Percentiles rank a stretch among this genome's conserved stretches.
Conservation (phyloP, 306 rosid genomes). For the Rosa lucieae region DNA sequence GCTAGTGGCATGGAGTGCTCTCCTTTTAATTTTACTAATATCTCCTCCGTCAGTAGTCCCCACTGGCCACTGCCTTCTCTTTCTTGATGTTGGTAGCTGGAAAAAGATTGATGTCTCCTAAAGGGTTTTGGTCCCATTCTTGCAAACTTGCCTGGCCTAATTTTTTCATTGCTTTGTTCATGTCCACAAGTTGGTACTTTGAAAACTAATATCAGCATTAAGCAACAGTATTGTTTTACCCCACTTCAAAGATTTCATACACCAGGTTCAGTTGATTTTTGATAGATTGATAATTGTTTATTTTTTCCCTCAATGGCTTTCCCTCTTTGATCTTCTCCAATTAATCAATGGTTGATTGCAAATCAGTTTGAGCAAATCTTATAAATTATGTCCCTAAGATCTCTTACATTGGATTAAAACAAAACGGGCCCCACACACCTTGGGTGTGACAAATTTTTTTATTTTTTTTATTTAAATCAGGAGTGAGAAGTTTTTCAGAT, state of each 20-base stretch:
- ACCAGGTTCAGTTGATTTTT: background rate
- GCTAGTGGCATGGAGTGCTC: slow-evolving; percentile 18
- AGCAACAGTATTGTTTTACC: slow-evolving; percentile 5
- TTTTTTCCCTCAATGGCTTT: background rate
- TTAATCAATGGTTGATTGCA: background rate
- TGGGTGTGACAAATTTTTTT: too few relatives aligned
- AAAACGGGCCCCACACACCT: too few relatives aligned
- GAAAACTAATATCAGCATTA: slow-evolving; percentile 1
- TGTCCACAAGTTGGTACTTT: slow-evolving; percentile 13
- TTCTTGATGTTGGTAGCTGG: slow-evolving; percentile 27
- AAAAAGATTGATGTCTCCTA: slow-evolving; percentile 21
- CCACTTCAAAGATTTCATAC: slow-evolving; percentile 9
- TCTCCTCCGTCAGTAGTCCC: slow-evolving; percentile 15
- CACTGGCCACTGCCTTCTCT: slow-evolving; percentile 3
- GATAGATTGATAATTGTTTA: background rate
- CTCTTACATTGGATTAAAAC: background rate
- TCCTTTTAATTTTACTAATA: background rate
- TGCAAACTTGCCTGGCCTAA: slow-evolving; percentile 6
- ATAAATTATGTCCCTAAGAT: background rate
- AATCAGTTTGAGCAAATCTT: background rate
- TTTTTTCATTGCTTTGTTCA: slow-evolving; percentile 8
- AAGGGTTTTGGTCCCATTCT: slow-evolving; percentile 18
- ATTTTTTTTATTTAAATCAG: too few relatives aligned
- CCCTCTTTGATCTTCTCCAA: background rate
- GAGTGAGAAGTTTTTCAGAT: too few relatives aligned